Evolutionary conservation across 106 monocot species (phyloP).

Genomic region (Dendrobium huoshanense): DNA sequence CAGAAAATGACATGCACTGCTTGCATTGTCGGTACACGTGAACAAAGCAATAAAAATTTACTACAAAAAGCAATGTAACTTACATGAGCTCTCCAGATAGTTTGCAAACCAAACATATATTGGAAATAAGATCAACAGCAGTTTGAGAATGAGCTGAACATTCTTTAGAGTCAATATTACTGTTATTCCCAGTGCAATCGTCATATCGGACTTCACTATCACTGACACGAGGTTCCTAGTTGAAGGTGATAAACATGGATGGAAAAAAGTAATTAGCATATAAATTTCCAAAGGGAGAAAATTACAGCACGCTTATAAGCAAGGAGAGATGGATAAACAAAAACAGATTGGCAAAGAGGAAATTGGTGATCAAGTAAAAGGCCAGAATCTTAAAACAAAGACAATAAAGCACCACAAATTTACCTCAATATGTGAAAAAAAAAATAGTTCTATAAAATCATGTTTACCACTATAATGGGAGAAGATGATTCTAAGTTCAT

Average conservation of each 20-base stretch:
- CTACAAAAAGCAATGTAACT: neutral
- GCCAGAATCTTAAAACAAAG: neutral
- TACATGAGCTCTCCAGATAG: constrained; percentile 5
- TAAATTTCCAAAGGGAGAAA: neutral
- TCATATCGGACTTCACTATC: neutral
- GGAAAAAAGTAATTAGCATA: neutral
- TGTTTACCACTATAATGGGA: neutral
- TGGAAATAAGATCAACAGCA: neutral
- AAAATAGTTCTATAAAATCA: neutral
- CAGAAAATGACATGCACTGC: neutral
- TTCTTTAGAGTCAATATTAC: neutral
- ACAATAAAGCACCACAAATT: neutral
- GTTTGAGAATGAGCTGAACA: neutral
- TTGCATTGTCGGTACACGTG: neutral
- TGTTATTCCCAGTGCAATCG: neutral
- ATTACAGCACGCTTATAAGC: neutral
- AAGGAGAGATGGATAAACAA: neutral
- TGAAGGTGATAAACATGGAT: neutral
- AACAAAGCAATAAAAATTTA: neutral
- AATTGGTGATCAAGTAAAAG: neutral
- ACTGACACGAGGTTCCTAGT: neutral
- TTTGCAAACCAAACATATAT: constrained; percentile 9
- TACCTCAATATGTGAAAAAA: neutral
- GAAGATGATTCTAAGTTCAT: neutral
- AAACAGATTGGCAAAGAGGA: neutral